A percentile compares a stretch with the other conserved stretches of the same genome.
Evolutionary conservation across 176 grass and related monocot genomes (phyloP).

Genomic region (Triticum aestivum): IWGSC_CS_RefSeq_v2.1 NC_057795.1:678949837-678950336

Average conservation of each 20-base stretch:
- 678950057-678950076: slow-evolving; percentile 16
- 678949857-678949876: neutral
- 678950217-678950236: neutral
- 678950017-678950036: neutral
- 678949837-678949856: neutral
- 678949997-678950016: slow-evolving; percentile 18
- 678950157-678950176: slow-evolving; percentile 85
- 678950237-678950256: neutral
- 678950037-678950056: neutral
- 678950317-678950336: slow-evolving; percentile 89
- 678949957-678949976: slow-evolving; percentile 36
- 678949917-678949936: neutral
- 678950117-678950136: slow-evolving; percentile 30
- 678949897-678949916: too few species aligned
- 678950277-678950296: slow-evolving; percentile 30
- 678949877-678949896: neutral
- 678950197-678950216: slow-evolving; percentile 74
- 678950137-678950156: slow-evolving; percentile 32
- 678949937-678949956: slow-evolving; percentile 34
- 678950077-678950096: slow-evolving; percentile 11
- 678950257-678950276: neutral
- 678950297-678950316: slow-evolving; percentile 84
- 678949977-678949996: neutral
- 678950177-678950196: slow-evolving; percentile 89
- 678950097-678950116: slow-evolving; percentile 10